A percentile compares a stretch with the other conserved stretches of the same genome.
These are phyloP conservation scores for Petunia axillaris DNA, from an alignment of 257 asterid genomes.

Conservation along the genomic window DNA sequence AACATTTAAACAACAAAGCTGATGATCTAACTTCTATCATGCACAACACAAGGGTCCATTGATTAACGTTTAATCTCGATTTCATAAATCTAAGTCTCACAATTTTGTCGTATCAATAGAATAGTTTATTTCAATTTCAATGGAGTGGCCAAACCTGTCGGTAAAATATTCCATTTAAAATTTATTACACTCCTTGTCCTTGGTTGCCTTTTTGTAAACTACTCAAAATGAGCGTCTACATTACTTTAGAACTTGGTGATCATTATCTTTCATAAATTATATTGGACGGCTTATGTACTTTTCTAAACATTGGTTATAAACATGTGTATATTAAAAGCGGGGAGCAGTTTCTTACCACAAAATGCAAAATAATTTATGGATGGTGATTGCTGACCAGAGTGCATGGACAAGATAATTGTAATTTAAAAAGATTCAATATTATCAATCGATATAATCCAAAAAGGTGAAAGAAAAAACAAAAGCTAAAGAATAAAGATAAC, in stretches of 20 bases:
- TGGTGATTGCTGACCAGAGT: neutral
- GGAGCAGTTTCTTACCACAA: neutral
- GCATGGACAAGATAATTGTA: neutral
- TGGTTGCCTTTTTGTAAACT: neutral
- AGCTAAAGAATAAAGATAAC: neutral
- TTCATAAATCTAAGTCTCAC: conserved; percentile 8
- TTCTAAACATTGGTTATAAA: neutral
- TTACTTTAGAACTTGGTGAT: neutral
- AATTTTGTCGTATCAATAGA: neutral
- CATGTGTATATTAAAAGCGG: neutral
- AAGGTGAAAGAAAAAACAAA: neutral
- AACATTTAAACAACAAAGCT: conserved; percentile 18
- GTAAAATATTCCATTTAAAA: neutral
- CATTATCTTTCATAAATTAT: neutral
- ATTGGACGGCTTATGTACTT: neutral
- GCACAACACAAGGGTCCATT: conserved; percentile 22
- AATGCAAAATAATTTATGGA: neutral
- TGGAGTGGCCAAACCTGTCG: conserved; percentile 5
- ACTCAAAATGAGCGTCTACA: neutral
- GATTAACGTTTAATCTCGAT: conserved; percentile 17
- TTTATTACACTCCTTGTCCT: too few species aligned
- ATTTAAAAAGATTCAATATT: neutral
- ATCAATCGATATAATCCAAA: neutral
- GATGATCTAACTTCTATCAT: conserved; percentile 25
- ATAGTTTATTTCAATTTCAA: neutral